Evolutionary conservation across 2,329 filamentous ascomycete genomes (phyloP), one percentile per base, ranked within the genome.

Genomic region (Xylariaceae sp.): DNA sequence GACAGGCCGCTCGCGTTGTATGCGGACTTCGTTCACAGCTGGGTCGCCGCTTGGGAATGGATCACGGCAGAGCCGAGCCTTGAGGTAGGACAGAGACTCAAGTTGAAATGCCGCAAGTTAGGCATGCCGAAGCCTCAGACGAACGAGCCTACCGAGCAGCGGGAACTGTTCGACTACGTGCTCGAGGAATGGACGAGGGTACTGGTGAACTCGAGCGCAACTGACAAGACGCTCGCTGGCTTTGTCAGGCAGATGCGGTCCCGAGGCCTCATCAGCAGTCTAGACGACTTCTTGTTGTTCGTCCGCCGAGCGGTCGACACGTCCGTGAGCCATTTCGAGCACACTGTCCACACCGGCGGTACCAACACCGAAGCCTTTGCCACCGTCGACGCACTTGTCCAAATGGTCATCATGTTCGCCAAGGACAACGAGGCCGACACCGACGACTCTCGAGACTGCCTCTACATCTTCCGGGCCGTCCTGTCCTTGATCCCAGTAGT

Each of bases 151-250:
- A 61, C 67, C 27, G 70, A 76, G 21, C 81, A 81, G 50, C 78
- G 81, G 46, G 87, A 94, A 46, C 88, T 96, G 60, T 79, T 94
- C 64, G 88, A 94, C 52, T 97, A 98, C 58, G 75, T 96, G 14
- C 96, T 98, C 55, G 88, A 90, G 30, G 92, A 98, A 65, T 98
- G 92, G 92, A 77, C 90, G 18, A 81, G 83, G 43, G 74, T 96
- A 6, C 83, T 75, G 65, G 84, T 84, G 61, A 86, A 88, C 52
- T 75, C 80, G n/a, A 79, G 82, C 50, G 78, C 83, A 3, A 81
- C 83, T 3, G 83, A 88, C 46, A 85, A 83, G 55, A 76, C 82
- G 0, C 71, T 81, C 38, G 68, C 75, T 5, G 77, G 85, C 2
- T 97, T 97, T 62, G 76, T 96, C 31, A 80, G 84, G 53, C 90